phyloP scores from a whole-genome alignment of 805 yeast species.

The Candida yuanshanica region DNA sequence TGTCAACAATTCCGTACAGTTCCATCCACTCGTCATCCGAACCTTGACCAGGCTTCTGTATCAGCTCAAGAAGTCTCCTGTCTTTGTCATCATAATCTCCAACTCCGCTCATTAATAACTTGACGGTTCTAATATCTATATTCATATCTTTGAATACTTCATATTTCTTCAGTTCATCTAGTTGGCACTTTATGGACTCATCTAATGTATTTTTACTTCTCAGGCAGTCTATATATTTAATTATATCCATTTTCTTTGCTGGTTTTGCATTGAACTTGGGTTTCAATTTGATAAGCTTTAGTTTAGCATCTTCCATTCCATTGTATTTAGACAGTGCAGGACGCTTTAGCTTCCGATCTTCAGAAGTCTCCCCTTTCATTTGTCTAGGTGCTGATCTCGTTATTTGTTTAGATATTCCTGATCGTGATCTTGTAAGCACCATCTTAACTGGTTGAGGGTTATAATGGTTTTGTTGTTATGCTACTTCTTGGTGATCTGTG shows the following conservation, averaged over 20 bases:
- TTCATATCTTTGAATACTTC: constrained; percentile 14
- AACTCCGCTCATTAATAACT: constrained; percentile 8
- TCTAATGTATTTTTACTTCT: constrained; percentile 4
- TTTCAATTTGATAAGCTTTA: not conserved
- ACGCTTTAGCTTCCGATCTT: not conserved
- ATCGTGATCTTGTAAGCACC: not conserved
- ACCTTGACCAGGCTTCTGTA: constrained; percentile 4
- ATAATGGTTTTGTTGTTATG: no score
- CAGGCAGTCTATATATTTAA: constrained; percentile 6
- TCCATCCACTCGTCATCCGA: constrained; percentile 1
- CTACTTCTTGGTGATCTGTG: no score
- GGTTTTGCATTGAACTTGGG: not conserved
- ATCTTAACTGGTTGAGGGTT: no score
- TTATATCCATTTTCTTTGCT: not conserved
- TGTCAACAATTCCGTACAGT: not conserved
- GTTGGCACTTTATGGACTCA: constrained; percentile 6
- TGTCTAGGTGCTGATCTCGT: not conserved
- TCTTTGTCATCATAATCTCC: constrained; percentile 13
- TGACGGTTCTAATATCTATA: constrained; percentile 10
- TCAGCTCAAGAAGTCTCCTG: constrained; percentile 4
- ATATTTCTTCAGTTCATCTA: constrained; percentile 9
- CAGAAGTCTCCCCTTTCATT: not conserved
- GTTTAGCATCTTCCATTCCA: not conserved
- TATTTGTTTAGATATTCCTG: not conserved
- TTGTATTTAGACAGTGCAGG: not conserved